Base-by-base conservation (phyloP, 306 rosid species). In the Pyrus betulifolia region DNA sequence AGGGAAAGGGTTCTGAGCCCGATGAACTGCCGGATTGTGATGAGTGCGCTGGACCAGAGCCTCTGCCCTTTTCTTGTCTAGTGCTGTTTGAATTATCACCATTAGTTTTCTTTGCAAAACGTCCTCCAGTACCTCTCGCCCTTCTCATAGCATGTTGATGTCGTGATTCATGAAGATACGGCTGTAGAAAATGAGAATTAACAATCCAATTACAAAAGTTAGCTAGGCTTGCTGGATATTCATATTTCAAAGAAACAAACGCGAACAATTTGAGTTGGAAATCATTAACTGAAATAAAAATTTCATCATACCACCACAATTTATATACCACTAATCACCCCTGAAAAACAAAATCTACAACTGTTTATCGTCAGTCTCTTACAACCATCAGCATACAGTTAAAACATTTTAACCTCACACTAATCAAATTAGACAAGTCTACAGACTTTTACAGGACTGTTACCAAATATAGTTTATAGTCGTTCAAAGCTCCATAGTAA, bases 101-200 rank as follows among this genome's bases (percentile, higher is more conserved):
- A 7, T 79, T 82, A 46, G 51, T 61, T 81, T 92, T 95, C 91
- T 89, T 95, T 31, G 97, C 98, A 83, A 95, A 95, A 11, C 98
- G 98, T 44, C 98, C 98, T 72, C 98, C 98, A 0, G 46, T 95
- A 35, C 98, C 91, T 77, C 98, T 89, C n/a, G 86, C 96, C 88
- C 98, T 85, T 79, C 97, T 85, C 93, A 95, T 79, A 74, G 98
- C 98, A 89, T 95, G 98, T 86, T 89, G 98, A 74, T 95, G 98
- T 35, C 98, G 88, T 73, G 98, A 95, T 84, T 95, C 98, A 75
- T 92, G 98, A 72, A 95, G 98, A 85, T 95, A 95, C 5, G 98
- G 97, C 98, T 95, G 90, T 6, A 63, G 54, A 78, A 80, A 55
- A 85, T 49, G 23, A 74, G 45, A 78, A 22, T 81, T 27, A 82